These are phyloP conservation scores for Psilocybe cubensis DNA, from an alignment of 768 basidiomycete genomes.

Conservation along the genomic window DNA sequence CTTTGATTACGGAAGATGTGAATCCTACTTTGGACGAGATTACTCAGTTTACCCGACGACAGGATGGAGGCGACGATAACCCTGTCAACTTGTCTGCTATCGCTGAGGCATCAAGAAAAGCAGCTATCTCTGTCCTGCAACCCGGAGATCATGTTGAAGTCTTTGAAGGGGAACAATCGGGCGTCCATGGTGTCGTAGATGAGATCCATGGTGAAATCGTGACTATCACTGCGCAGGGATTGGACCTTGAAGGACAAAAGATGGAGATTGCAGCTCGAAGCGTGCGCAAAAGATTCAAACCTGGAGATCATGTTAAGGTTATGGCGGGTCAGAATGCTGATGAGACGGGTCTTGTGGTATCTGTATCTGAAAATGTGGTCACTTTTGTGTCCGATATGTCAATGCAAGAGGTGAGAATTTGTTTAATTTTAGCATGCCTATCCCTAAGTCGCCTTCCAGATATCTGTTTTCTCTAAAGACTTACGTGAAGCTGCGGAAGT, in stretches of 20 bases:
- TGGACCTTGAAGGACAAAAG: conserved; percentile 86
- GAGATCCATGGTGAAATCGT: conserved; percentile 89
- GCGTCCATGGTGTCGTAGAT: conserved; percentile 91
- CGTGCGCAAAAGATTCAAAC: conserved; percentile 93
- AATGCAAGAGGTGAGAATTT: conserved; percentile 77
- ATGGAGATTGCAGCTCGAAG: conserved; percentile 86
- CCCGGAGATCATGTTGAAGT: conserved; percentile 98
- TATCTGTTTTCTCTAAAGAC: conserved; percentile 97
- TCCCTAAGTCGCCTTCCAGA: conserved; percentile 45
- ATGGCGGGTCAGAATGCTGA: conserved; percentile 94
- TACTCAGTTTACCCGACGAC: conserved; percentile 81
- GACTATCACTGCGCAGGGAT: conserved; percentile 74
- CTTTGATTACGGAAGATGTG: conserved; percentile 82
- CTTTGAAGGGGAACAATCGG: conserved; percentile 95
- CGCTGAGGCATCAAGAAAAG: conserved; percentile 89
- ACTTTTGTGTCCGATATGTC: conserved; percentile 98
- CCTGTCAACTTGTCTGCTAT: conserved; percentile 90
- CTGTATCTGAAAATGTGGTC: conserved; percentile 87
- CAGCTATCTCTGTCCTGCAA: conserved; percentile 92
- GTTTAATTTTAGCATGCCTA: background rate
- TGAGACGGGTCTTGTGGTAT: conserved; percentile 95
- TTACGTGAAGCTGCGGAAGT: conserved; percentile 97
- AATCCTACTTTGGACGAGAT: conserved; percentile 97
- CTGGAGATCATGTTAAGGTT: conserved; percentile 98
- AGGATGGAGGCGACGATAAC: conserved; percentile 70